These are phyloP conservation scores for Curvularia eragrostidis DNA, from an alignment of 2,329 filamentous ascomycete genomes.

Conservation along the genomic window DNA sequence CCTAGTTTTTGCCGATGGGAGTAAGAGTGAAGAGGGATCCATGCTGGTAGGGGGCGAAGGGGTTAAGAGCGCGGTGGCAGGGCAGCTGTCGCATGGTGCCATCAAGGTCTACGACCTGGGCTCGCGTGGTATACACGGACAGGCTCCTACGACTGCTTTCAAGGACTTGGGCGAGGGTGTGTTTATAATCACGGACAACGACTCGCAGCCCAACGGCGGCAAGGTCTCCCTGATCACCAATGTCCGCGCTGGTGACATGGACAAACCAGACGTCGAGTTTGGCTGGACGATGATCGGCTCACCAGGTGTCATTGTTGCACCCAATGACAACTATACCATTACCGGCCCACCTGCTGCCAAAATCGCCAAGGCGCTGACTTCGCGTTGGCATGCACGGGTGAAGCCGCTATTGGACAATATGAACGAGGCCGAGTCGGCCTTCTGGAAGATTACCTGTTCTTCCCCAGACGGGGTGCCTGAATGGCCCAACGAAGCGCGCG, in stretches of 20 bases:
- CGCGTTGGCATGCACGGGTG: conserved; percentile 63
- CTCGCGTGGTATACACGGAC: conserved; percentile 69
- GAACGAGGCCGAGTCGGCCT: conserved; percentile 63
- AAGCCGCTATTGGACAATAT: conserved; percentile 66
- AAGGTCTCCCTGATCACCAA: conserved; percentile 67
- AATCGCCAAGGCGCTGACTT: conserved; percentile 62
- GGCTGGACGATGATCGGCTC: conserved; percentile 69
- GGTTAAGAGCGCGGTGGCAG: conserved; percentile 66
- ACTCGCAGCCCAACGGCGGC: conserved; percentile 52
- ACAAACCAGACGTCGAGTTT: conserved; percentile 63
- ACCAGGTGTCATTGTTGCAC: conserved; percentile 64
- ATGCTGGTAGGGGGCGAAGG: conserved; percentile 69
- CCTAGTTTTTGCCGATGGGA: conserved; percentile 66
- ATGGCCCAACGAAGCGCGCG: conserved; percentile 64
- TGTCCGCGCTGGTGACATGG: conserved; percentile 65
- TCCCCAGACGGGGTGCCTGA: conserved; percentile 65
- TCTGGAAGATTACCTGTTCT: conserved; percentile 72
- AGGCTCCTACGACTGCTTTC: conserved; percentile 68
- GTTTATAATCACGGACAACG: conserved; percentile 61
- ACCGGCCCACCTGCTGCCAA: conserved; percentile 64
- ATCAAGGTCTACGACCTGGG: conserved; percentile 70
- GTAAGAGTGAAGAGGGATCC: conserved; percentile 63
- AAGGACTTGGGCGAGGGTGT: conserved; percentile 69
- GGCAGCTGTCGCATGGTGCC: conserved; percentile 64
- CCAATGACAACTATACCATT: conserved; percentile 66